Conservation (phyloP, 2,329 filamentous ascomycete species). For the Taxawa tesnikishii region DNA sequence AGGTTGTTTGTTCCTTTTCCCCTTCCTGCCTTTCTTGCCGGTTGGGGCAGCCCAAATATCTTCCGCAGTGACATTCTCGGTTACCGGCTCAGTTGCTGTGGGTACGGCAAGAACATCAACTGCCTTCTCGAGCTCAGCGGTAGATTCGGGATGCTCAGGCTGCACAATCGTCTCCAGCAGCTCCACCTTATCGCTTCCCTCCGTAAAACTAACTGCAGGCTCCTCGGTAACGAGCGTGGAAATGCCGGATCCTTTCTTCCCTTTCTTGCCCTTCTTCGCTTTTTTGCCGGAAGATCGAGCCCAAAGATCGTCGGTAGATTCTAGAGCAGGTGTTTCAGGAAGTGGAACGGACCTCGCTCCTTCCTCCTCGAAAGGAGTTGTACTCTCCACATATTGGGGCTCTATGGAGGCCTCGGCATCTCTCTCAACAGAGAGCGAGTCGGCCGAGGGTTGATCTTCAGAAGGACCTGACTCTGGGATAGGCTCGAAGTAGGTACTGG, state of each 20-base stretch:
- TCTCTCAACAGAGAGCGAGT: no score
- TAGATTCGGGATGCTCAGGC: neutral
- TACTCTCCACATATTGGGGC: no score
- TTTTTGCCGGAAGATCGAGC: conserved; percentile 10
- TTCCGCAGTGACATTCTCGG: neutral
- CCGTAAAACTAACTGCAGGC: no score
- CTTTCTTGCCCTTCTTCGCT: conserved; percentile 10
- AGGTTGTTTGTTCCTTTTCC: neutral
- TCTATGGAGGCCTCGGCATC: no score
- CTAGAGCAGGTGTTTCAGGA: neutral
- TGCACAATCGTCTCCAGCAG: neutral
- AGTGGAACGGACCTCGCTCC: no score
- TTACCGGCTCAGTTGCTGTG: neutral
- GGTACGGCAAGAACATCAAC: no score
- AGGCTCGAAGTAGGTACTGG: no score
- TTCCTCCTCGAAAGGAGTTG: no score
- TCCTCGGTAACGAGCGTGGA: neutral
- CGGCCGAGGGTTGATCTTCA: no score
- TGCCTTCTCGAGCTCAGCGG: neutral
- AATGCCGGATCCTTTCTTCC: neutral
- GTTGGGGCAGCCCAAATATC: neutral
- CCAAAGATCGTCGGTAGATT: conserved; percentile 6
- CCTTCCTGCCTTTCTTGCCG: conserved; percentile 17
- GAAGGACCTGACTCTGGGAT: no score
- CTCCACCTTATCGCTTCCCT: no score